phyloP scores from a whole-genome alignment of 225 moss, liverwort and hornwort genomes.

The Antitrichia curtipendula region DNA sequence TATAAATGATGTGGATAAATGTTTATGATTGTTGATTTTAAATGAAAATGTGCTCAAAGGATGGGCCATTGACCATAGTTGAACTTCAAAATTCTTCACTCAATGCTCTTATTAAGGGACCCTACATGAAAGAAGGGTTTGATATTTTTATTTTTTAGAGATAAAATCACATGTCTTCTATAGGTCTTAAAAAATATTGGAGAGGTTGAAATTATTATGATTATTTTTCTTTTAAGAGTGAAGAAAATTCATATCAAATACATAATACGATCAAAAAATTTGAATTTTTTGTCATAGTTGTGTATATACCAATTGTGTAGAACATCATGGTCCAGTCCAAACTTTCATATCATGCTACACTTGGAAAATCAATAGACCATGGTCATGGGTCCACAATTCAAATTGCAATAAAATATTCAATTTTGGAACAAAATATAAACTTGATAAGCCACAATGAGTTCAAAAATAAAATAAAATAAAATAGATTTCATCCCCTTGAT shows the following conservation, averaged over 20 bases:
- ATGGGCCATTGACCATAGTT: rapidly evolving
- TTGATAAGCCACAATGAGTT: too few relatives aligned
- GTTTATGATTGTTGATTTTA: neutral
- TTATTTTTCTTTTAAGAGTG: neutral
- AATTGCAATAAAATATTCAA: neutral
- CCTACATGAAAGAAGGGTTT: neutral
- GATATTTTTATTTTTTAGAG: neutral
- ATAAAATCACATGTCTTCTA: neutral
- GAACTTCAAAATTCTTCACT: neutral
- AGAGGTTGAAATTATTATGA: neutral
- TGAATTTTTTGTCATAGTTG: rapidly evolving
- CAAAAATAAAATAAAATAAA: too few relatives aligned
- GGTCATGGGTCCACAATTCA: neutral
- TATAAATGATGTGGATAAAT: neutral
- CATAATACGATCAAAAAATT: rapidly evolving
- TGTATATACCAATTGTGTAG: too few relatives aligned
- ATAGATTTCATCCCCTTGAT: too few relatives aligned
- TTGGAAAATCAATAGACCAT: neutral
- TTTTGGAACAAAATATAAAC: too few relatives aligned
- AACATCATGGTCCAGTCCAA: neutral
- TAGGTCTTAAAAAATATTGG: neutral
- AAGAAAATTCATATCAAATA: neutral
- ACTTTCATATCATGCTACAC: neutral
- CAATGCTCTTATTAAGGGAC: neutral
- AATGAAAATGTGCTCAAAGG: neutral